Percentiles rank a stretch among this genome's conserved stretches.
Evolutionary conservation across 305 asterid genomes (phyloP).

Genomic region (Fraxinus ornus): DNA sequence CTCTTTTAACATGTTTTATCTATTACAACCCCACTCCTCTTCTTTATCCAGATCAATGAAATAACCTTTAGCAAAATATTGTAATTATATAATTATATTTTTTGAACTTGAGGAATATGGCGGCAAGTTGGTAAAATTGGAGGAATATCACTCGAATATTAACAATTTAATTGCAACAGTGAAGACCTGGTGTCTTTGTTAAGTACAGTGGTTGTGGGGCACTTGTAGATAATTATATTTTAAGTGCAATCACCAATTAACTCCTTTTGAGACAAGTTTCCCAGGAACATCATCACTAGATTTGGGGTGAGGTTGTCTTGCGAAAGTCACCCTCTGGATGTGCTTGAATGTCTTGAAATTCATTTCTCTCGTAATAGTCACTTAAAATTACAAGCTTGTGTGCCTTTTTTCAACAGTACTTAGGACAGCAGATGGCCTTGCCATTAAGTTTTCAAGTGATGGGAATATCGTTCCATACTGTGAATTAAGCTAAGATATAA

Average conservation of each 20-base stretch:
- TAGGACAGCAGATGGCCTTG: neutral
- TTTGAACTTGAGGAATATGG: neutral
- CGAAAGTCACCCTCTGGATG: neutral
- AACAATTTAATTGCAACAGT: neutral
- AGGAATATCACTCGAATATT: neutral
- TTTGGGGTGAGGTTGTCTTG: neutral
- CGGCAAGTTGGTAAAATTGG: neutral
- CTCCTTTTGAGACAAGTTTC: neutral
- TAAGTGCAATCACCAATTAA: neutral
- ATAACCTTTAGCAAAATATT: neutral
- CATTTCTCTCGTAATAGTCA: neutral
- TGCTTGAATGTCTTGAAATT: neutral
- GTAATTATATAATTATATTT: neutral
- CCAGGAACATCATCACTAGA: neutral
- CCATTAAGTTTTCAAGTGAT: neutral
- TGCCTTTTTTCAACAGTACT: neutral
- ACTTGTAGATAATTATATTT: neutral
- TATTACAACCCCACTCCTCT: neutral
- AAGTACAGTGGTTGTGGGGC: neutral
- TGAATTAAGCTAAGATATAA: neutral
- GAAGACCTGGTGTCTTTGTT: neutral
- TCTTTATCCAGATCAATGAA: neutral
- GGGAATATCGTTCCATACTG: neutral
- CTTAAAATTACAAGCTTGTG: neutral
- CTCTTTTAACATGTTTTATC: neutral